Percentiles rank a stretch among this genome's conserved stretches.
Conservation (phyloP, 495 filamentous ascomycete genomes). For the Tuber umbilicatum region DNA sequence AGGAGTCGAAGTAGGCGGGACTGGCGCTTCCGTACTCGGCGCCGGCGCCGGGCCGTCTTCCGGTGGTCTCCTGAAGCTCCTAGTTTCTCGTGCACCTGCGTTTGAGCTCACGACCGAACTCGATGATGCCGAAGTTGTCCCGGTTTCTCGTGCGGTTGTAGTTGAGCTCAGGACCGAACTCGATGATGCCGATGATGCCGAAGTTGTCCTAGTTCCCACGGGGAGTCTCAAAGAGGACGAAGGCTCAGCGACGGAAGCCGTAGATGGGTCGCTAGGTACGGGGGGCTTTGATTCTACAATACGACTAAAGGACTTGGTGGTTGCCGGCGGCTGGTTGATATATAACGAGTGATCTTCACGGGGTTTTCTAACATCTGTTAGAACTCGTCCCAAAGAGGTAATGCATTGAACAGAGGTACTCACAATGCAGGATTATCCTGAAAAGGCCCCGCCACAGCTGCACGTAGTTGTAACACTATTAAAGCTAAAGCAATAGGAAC, state of each 20-base stretch:
- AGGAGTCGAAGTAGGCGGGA: background rate
- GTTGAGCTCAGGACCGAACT: background rate
- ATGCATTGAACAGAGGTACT: background rate
- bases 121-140: background rate
- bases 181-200: background rate
- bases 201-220: background rate
- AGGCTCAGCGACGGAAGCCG: background rate
- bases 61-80: background rate
- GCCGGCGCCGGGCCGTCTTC: background rate
- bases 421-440: background rate
- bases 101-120: background rate
- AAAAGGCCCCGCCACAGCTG: background rate
- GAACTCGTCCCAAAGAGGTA: background rate
- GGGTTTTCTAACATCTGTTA: background rate
- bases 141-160: background rate
- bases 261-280: background rate
- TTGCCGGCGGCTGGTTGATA: background rate
- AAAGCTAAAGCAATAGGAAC: background rate
- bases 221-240: background rate
- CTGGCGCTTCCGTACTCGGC: background rate
- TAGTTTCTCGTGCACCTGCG: background rate
- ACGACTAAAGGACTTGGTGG: background rate
- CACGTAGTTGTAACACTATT: background rate
- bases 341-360: background rate
- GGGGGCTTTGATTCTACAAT: background rate